Base-by-base conservation (phyloP, 148 eudicot genomes). In the Diospyros lotus region DNA sequence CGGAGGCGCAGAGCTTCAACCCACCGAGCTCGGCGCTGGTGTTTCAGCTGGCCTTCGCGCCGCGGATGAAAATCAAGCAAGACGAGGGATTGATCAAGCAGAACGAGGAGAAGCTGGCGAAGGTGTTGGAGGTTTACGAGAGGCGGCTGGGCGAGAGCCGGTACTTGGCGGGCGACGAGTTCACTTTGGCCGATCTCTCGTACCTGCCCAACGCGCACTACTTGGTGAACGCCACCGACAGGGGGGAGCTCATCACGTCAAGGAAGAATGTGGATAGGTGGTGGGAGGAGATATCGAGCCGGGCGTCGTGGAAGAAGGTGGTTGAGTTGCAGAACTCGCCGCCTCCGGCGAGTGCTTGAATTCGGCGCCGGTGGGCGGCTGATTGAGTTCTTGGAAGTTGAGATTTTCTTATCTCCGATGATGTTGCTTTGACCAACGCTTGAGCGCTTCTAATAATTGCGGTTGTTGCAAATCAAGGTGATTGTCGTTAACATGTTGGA, bases 221-320 rank as follows among this genome's bases (percentile, higher is more conserved):
- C 74, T 82, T 93, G 87, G 83, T 91, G 75, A 84, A 64, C 9
- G 86, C 73, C 4, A 86, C 90, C 3, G 87, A 82, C 40, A 82
- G 83, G n/a, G 80, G 82, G 64, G 94, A 88, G 79, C 71, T 93
- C 56, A 84, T 93, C 61, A 83, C 75, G 66, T 79, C 88, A 3
- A 84, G 94, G 79, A 82, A 86, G 79, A 91, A 91, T 81, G 97
- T 91, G n/a, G 89, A 79, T 6, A 84, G 98, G 79, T 91, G 98
- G 98, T 91, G 96, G 98, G 78, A 63, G 9, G 93, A 93, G 84
- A 87, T 91, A 64, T 93, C 97, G 3, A 74, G 81, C 58, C 79
- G 89, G 41, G 89, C 84, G 58, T 80, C 92, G 11, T 93, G 98
- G 98, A 93, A 89, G 85, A 84, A 87, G 83, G 91, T 91, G 12